Conservation (phyloP, 192 early-diverging fungal genomes). For the Entomortierella chlamydospora region DNA sequence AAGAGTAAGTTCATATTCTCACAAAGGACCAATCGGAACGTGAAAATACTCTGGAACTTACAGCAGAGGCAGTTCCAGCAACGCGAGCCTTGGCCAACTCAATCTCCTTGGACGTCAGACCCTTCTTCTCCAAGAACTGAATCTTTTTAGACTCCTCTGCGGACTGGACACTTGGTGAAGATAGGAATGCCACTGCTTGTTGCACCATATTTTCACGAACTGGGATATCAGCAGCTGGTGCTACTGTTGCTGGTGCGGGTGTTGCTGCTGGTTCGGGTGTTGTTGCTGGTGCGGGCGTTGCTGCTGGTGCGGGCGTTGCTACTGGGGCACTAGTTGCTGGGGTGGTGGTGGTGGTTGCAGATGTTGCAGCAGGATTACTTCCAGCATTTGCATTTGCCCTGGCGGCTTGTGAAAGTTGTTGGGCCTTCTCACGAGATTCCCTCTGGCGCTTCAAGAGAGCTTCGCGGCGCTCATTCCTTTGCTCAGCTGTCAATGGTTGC, state of each 20-base stretch:
- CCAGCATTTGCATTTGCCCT: slow-evolving; percentile 23
- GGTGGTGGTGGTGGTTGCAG: slow-evolving; percentile 1
- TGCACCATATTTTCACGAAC: slow-evolving; percentile 66
- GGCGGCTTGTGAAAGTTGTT: slow-evolving; percentile 37
- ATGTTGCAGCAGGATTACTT: neutral
- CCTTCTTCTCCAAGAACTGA: slow-evolving; percentile 85
- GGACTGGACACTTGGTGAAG: slow-evolving; percentile 79
- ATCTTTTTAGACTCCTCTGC: slow-evolving; percentile 78
- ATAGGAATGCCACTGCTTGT: slow-evolving; percentile 77
- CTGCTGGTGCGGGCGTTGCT: neutral
- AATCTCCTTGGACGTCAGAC: slow-evolving; percentile 76
- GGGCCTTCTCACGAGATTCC: slow-evolving; percentile 41
- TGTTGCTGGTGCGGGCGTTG: neutral
- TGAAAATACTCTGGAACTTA: neutral
- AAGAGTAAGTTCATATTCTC: too few relatives aligned
- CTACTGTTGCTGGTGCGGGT: neutral
- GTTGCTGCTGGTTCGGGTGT: neutral
- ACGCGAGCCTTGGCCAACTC: slow-evolving; percentile 66
- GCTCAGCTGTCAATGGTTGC: slow-evolving; percentile 42
- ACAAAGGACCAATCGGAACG: too few relatives aligned
- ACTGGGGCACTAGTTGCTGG: neutral
- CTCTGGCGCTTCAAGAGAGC: slow-evolving; percentile 37
- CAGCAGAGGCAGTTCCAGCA: slow-evolving; percentile 13
- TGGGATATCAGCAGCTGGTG: slow-evolving; percentile 32
- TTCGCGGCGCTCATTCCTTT: slow-evolving; percentile 47